These are phyloP conservation scores for Hyphopichia burtonii DNA, from an alignment of 1,139 yeast genomes.

Conservation along the genomic window DNA sequence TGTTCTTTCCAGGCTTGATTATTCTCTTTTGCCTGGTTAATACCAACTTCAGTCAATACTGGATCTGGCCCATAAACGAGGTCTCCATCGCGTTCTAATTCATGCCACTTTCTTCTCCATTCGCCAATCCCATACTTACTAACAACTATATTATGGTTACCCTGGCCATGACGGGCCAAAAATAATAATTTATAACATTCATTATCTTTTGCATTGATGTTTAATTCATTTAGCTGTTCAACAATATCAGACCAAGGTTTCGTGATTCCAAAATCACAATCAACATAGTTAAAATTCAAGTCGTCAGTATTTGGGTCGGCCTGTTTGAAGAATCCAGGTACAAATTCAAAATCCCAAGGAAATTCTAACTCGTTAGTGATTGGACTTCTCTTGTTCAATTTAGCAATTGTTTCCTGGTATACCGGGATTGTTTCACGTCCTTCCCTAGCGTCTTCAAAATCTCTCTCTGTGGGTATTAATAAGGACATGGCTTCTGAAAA, in stretches of 20 bases:
- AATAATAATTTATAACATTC: constrained; percentile 55
- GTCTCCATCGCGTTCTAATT: constrained; percentile 53
- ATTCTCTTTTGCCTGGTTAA: constrained; percentile 44
- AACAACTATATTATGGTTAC: constrained; percentile 66
- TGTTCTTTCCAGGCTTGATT: constrained; percentile 42
- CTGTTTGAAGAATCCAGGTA: constrained; percentile 54
- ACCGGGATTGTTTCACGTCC: constrained; percentile 29
- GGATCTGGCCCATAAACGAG: constrained; percentile 71
- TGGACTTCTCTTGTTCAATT: constrained; percentile 10
- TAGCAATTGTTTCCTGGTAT: constrained; percentile 18
- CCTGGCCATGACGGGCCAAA: constrained; percentile 78
- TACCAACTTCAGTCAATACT: constrained; percentile 57
- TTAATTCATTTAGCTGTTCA: constrained; percentile 34
- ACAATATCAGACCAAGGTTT: constrained; percentile 47
- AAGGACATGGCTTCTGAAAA: no score
- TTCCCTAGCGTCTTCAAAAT: constrained; percentile 36
- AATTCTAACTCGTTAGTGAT: constrained; percentile 6
- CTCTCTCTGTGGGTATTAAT: constrained; percentile 30
- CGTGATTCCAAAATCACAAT: constrained; percentile 48
- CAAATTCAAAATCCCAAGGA: constrained; percentile 45
- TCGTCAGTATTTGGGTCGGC: constrained; percentile 46
- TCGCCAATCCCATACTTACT: constrained; percentile 52
- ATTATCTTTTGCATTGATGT: constrained; percentile 26
- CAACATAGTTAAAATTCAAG: constrained; percentile 43
- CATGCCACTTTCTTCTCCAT: constrained; percentile 64